These are phyloP conservation scores for Capsicum rhomboideum DNA, from an alignment of 257 asterid species.

Conservation along the genomic window DNA sequence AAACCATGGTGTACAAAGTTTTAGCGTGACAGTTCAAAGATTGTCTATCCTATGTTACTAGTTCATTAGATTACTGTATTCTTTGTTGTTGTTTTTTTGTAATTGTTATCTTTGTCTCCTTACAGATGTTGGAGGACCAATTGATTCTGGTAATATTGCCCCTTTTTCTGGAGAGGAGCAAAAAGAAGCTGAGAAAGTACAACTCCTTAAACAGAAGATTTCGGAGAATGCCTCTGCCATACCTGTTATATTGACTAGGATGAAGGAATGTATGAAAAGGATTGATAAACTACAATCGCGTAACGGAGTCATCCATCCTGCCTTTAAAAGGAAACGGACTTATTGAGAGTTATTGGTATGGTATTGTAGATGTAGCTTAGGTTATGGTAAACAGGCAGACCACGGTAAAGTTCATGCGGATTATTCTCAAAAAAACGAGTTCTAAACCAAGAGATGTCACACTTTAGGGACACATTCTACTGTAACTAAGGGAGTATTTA, in stretches of 20 bases:
- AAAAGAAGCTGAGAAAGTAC: slow-evolving; percentile 35
- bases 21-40: background rate
- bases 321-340: slow-evolving; percentile 51
- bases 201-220: slow-evolving; percentile 59
- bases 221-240: slow-evolving; percentile 37
- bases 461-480: background rate
- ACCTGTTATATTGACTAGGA: slow-evolving; percentile 48
- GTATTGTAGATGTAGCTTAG: background rate
- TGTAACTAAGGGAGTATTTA: background rate
- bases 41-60: background rate
- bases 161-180: slow-evolving; percentile 15
- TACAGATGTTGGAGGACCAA: slow-evolving; percentile 7
- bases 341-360: slow-evolving; percentile 14
- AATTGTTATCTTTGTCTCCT: background rate
- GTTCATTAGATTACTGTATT: background rate
- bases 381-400: background rate
- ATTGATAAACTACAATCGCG: slow-evolving; percentile 47
- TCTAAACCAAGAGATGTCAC: background rate
- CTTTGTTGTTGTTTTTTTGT: background rate
- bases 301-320: slow-evolving; percentile 41
- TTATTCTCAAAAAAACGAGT: background rate
- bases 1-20: background rate
- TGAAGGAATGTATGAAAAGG: slow-evolving; percentile 55
- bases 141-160: slow-evolving; percentile 17
- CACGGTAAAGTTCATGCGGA: background rate